Base-by-base conservation (phyloP, 2,329 filamentous ascomycete species). In the Aspergillus sp. region DNA sequence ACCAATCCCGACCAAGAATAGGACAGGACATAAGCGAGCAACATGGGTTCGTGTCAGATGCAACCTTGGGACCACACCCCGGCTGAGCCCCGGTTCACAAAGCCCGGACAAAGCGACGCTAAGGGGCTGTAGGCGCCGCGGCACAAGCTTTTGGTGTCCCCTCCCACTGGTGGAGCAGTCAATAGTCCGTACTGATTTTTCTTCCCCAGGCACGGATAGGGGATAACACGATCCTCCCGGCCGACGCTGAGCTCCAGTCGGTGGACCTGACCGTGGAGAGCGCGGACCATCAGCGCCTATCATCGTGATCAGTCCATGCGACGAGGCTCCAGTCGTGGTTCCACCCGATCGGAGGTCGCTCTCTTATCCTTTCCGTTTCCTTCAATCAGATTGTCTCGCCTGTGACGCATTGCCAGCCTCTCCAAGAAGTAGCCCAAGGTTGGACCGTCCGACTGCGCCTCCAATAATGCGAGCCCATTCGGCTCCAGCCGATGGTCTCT, bases 321-420 rank as follows among this genome's bases (percentile, higher is more conserved):
- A 26, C 33, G 32, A 24, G 45, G 52, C 55, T 53, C 52, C 55
- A 58, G 49, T 51, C 45, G 22, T 41, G 53, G 49, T 49, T 56
- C 59, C 53, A 56, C 53, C 45, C 36, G 52, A 54, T 58, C 51
- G 53, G 42, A 45, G 52, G 47, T 43, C 43, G 49, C 38, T 46
- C 52, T 50, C 51, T 50, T 38, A 45, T 49, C 47, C 47, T 22
- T 38, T 40, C 33, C 24, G 44, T 10, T 47, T 58, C 57, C 45
- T 50, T 58, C 59, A 60, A 60, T 60, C 59, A 58, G 42, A 51
- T 51, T 59, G 57, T 58, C 55, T 50, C 41, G 49, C 55, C 45
- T 38, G 47, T 50, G 48, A 50, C 35, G 45, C 35, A 42, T 17
- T 24, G 40, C 42, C 30, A 41, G 16, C 46, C 46, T 49, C 45